Conservation (phyloP, 352 stramenopile species). For the Blastocystis sp. region DNA sequence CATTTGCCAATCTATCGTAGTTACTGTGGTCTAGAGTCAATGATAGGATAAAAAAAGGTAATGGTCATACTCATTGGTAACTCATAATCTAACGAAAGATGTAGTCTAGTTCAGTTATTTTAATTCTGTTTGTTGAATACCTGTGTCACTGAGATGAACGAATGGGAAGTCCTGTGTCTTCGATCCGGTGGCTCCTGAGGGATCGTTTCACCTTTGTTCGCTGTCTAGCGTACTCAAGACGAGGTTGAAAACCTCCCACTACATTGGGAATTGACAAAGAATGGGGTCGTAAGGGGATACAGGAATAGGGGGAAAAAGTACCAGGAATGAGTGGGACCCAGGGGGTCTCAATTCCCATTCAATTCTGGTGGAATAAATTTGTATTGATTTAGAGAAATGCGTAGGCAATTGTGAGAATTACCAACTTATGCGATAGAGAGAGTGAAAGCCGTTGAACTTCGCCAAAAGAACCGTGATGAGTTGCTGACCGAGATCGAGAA, state of each 20-base stretch:
- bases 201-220: no score
- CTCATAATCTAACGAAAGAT: no score
- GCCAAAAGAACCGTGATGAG: slow-evolving; percentile 91
- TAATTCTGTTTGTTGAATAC: no score
- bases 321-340: neutral
- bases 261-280: no score
- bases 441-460: slow-evolving; percentile 96
- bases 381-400: slow-evolving; percentile 62
- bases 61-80: neutral
- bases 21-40: neutral
- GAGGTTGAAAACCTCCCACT: no score
- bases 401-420: neutral
- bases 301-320: no score
- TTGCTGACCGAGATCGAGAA: slow-evolving; percentile 94
- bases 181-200: no score
- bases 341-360: neutral
- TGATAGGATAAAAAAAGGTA: slow-evolving; percentile 5
- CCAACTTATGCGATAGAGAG: slow-evolving; percentile 68
- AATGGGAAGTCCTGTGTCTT: no score
- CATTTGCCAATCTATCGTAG: neutral
- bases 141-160: no score
- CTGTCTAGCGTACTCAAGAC: no score
- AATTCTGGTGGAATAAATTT: slow-evolving; percentile 44
- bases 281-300: no score
- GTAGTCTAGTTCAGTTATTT: no score